Base-by-base conservation (phyloP, 371 early-diverging fungal genomes). In the Haplosporangium sp. region DNA sequence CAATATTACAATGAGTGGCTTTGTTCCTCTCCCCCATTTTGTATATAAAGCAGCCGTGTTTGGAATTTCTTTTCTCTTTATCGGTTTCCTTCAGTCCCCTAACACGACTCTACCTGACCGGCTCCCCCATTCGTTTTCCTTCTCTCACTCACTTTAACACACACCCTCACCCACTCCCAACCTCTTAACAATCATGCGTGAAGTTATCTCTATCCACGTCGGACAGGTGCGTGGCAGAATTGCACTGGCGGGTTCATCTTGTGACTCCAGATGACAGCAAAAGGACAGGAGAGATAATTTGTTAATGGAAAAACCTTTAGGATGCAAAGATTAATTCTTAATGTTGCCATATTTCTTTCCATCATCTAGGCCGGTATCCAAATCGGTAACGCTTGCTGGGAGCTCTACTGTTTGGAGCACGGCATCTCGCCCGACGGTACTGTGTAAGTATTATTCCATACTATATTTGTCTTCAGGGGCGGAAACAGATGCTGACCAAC, bases 331-430 rank as follows among this genome's bases (percentile, higher is more conserved):
- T 29, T 29, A 29, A 29, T 29, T 29, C 29, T 29, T 29, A 29
- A 29, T 29, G 29, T 29, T 29, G 29, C 29, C 29, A 29, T 29
- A 2, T 29, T 29, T 1, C 55, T 40, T 43, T 42, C 18, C 47
- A 23, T 95, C 71, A 95, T 96, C 81, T 95, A 99, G 90, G 99
- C 99, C 80, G 99, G 99, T 94, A 95, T 99, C 82, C 99, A 99
- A 89, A 99, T 99, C 83, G 99, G 99, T 92, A 99, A 99, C 91
- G 95, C 98, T 87, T 99, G 99, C 89, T 99, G 99, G 99, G 99
- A 99, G 85, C 91, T 98, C 58, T 98, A 98, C 90, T 96, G 98
- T 86, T 90, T 95, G 69, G 98, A 98, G 88, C 99, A 99, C 90
- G 96, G 97, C 69, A 96, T 99, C 82, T 91, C 93, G 70, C 98